Base-by-base conservation (phyloP, 2,329 filamentous ascomycete genomes). In the Exophiala dermatitidis region DNA sequence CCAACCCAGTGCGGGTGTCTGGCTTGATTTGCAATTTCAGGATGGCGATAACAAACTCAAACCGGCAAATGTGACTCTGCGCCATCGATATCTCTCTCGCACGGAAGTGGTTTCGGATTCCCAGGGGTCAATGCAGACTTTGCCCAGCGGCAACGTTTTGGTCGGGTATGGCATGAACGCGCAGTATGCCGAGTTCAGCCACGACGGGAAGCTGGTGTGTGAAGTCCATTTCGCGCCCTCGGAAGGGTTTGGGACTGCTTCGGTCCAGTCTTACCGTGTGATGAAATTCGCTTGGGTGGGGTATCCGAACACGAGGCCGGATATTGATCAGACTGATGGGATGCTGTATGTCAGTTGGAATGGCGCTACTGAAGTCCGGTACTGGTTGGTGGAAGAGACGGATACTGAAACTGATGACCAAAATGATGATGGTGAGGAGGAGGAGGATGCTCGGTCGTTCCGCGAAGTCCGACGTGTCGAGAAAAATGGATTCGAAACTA, bases 221-320 rank as follows among this genome's bases (percentile, higher is more conserved):
- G 76, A 81, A 52, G 71, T 69, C 4, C 76, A 76, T 60, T 67
- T 80, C 60, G 71, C 60, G 37, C 64, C 46, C 50, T 72, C 54
- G 66, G 63, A 50, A 61, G 64, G 58, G 65, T 65, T 62, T 64
- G 41, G 68, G 61, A 56, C 62, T 9, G 65, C 62, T 1, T 52
- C 60, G 9, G 71, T 77, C 2, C 71, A 77, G 60, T 78, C 75
- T 46, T 83, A 83, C 60, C 74, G 79, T 30, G 73, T 72, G 1
- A 76, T 76, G 63, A 78, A 77, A 60, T 59, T 60, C 41, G 69
- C 74, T 53, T 83, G 79, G 77, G 71, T 71, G 2, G 77, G 74
- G 0, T 61, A 67, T 7, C 77, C 78, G n/a, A 8, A 10, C 6
- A 41, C 45, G 5, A 19, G 38, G 7, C 53, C 53, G 7, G 45